These are phyloP conservation scores for Phytophthora vignae DNA, from an alignment of 352 stramenopile genomes.

Conservation along the genomic window DNA sequence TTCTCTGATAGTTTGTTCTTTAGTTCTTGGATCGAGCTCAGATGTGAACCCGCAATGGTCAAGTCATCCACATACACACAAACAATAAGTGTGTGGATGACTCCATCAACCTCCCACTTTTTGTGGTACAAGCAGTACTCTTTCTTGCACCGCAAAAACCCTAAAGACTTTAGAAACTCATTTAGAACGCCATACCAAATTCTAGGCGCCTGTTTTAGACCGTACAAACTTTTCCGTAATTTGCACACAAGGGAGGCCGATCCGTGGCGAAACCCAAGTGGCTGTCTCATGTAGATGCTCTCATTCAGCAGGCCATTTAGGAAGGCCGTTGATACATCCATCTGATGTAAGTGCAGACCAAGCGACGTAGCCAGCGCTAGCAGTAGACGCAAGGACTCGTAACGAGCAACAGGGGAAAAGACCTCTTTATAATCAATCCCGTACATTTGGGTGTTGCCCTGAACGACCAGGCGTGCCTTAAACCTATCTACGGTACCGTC, in stretches of 20 bases:
- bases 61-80: no score
- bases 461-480: not conserved
- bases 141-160: slow-evolving; percentile 15
- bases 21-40: no score
- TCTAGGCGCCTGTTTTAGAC: slow-evolving; percentile 10
- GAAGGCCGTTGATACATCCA: slow-evolving; percentile 12
- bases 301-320: slow-evolving; percentile 10
- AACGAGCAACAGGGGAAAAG: slow-evolving; percentile 9
- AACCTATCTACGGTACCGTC: not conserved
- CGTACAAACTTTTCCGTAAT: slow-evolving; percentile 19
- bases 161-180: not conserved
- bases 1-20: no score
- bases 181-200: slow-evolving; percentile 22
- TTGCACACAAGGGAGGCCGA: slow-evolving; percentile 3
- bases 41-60: no score
- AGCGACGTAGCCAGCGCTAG: slow-evolving; percentile 2
- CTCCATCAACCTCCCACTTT: slow-evolving; percentile 7
- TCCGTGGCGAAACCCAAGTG: slow-evolving; percentile 11
- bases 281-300: slow-evolving; percentile 16
- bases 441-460: slow-evolving; percentile 10
- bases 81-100: no score
- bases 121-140: slow-evolving; percentile 22
- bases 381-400: slow-evolving; percentile 7
- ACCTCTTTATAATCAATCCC: slow-evolving; percentile 20
- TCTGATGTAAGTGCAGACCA: not conserved